phyloP scores from a whole-genome alignment of 352 stramenopile genomes.

The Phytopythium oedochilum region DNA sequence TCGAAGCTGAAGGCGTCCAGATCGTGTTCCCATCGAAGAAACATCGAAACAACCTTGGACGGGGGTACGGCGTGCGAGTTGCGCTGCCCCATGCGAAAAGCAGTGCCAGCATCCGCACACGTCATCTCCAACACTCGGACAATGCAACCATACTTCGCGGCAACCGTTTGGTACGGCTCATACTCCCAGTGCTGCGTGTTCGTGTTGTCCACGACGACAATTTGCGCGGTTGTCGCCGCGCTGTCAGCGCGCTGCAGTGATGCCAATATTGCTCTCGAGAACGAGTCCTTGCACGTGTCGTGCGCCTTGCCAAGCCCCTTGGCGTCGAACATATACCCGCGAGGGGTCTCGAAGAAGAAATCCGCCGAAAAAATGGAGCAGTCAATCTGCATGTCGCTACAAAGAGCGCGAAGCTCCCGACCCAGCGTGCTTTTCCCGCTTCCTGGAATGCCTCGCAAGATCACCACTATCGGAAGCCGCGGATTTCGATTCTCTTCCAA shows the following conservation, averaged over 20 bases:
- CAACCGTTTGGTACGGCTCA: slow-evolving; percentile 39
- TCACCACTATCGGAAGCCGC: slow-evolving; percentile 33
- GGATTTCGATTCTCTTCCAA: slow-evolving; percentile 16
- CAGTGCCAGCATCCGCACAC: slow-evolving; percentile 39
- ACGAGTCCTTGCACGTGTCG: slow-evolving; percentile 34
- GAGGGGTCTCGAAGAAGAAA: slow-evolving; percentile 52
- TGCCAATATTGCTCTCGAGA: slow-evolving; percentile 24
- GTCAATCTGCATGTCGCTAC: slow-evolving; percentile 12
- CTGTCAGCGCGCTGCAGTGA: slow-evolving; percentile 2
- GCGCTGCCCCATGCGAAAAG: slow-evolving; percentile 44
- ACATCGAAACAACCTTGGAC: slow-evolving; percentile 68
- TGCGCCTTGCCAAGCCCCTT: slow-evolving; percentile 45
- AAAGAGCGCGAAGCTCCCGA: slow-evolving; percentile 36
- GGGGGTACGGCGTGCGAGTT: slow-evolving; percentile 66
- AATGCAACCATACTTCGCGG: slow-evolving; percentile 13
- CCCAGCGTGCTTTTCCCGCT: slow-evolving; percentile 67
- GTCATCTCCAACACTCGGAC: slow-evolving; percentile 53
- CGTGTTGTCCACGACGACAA: slow-evolving; percentile 76
- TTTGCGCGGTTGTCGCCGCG: neutral
- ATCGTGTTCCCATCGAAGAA: slow-evolving; percentile 56
- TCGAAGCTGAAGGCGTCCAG: slow-evolving; percentile 24
- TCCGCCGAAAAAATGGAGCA: slow-evolving; percentile 57
- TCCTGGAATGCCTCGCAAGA: slow-evolving; percentile 65
- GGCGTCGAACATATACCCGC: slow-evolving; percentile 62
- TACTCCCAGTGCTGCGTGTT: slow-evolving; percentile 72